phyloP scores from a whole-genome alignment of 2,329 filamentous ascomycete species.

The Diaporthe vexans region DNA sequence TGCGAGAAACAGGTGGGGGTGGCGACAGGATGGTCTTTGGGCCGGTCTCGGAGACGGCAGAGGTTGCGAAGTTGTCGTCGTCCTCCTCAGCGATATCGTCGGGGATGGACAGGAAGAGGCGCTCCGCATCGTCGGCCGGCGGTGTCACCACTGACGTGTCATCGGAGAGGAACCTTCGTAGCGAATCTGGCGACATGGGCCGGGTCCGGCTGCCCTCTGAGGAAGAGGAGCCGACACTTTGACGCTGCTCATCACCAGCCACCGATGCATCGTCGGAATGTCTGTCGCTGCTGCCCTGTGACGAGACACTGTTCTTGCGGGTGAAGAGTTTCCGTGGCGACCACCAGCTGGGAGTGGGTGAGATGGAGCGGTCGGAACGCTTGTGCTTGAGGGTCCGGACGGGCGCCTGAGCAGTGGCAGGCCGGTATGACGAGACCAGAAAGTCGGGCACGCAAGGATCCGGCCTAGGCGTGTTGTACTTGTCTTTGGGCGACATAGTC shows the following conservation, averaged over 20 bases:
- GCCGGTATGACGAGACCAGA: constrained; percentile 51
- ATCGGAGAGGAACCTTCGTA: constrained; percentile 65
- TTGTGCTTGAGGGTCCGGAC: constrained; percentile 50
- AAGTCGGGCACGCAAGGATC: constrained; percentile 62
- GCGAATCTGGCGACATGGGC: constrained; percentile 69
- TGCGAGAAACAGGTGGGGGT: constrained; percentile 61
- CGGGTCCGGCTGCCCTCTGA: constrained; percentile 61
- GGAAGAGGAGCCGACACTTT: constrained; percentile 49
- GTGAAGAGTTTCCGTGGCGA: constrained; percentile 64
- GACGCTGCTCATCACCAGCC: constrained; percentile 49
- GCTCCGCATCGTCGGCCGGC: constrained; percentile 52
- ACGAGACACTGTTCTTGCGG: constrained; percentile 54
- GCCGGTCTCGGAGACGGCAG: constrained; percentile 60
- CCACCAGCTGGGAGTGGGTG: constrained; percentile 60
- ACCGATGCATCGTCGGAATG: constrained; percentile 49
- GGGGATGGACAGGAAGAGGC: constrained; percentile 56
- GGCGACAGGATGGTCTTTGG: constrained; percentile 66
- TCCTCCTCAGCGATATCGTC: constrained; percentile 64
- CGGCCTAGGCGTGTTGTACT: constrained; percentile 78
- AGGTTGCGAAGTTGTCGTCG: constrained; percentile 74
- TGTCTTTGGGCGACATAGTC: constrained; percentile 84
- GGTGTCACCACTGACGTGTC: constrained; percentile 54
- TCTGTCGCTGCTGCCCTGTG: constrained; percentile 51
- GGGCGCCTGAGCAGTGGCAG: constrained; percentile 51
- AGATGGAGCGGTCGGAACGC: constrained; percentile 60